Percentiles rank a stretch among this genome's conserved stretches.
phyloP scores from a whole-genome alignment of 306 rosid genomes.

The Inga oerstediana region DNA sequence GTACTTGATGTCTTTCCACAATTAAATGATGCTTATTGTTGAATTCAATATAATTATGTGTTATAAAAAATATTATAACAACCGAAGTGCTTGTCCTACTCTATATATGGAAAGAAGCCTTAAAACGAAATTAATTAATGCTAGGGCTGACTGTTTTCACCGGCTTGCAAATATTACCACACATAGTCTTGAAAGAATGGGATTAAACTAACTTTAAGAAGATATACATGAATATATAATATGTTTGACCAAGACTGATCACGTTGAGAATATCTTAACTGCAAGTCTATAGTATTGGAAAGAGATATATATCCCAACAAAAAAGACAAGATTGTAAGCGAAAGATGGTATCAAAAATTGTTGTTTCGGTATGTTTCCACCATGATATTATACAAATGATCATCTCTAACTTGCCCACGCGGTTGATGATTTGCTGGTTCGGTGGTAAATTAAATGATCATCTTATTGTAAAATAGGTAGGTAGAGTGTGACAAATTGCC shows the following conservation, averaged over 20 bases:
- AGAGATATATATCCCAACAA: background rate
- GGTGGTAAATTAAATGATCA: background rate
- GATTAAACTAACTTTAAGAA: background rate
- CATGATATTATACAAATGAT: no score
- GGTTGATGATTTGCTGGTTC: conserved; percentile 2
- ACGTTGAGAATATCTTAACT: conserved; percentile 3
- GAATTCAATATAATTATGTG: background rate
- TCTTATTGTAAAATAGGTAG: background rate
- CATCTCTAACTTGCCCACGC: background rate
- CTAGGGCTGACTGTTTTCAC: background rate
- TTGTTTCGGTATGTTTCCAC: conserved; percentile 32
- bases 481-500: background rate
- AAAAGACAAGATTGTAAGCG: background rate
- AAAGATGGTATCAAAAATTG: background rate
- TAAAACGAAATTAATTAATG: background rate
- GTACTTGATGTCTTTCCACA: background rate
- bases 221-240: background rate
- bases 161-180: background rate
- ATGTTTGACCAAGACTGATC: background rate
- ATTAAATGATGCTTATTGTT: background rate
- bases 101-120: background rate
- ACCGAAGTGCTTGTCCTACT: background rate
- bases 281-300: background rate
- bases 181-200: background rate
- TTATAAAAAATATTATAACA: background rate